Evolutionary conservation across 2,329 filamentous ascomycete genomes (phyloP).

Genomic region (Penicillium sclerotiorum): DNA sequence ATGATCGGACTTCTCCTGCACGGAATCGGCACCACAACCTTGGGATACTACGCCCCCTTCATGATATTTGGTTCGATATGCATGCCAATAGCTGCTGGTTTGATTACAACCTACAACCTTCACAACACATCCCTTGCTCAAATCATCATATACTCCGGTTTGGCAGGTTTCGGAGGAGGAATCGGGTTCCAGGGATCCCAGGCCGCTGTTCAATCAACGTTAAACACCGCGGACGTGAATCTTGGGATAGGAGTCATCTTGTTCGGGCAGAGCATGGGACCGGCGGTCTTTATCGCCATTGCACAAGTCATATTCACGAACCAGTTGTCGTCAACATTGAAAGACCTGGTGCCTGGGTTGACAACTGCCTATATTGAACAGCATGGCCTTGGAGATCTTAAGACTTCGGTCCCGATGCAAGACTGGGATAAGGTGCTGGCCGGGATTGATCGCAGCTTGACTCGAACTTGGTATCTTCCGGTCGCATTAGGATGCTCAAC

Average conservation of each 20-base stretch:
- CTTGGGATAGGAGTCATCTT: slow-evolving; percentile 34
- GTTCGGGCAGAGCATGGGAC: slow-evolving; percentile 44
- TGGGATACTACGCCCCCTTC: slow-evolving; percentile 40
- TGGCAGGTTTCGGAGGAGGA: slow-evolving; percentile 33
- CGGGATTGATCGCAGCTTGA: slow-evolving; percentile 24
- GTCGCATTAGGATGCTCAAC: slow-evolving; percentile 26
- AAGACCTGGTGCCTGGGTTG: slow-evolving; percentile 15
- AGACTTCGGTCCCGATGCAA: slow-evolving; percentile 11
- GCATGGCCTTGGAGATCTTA: slow-evolving; percentile 23
- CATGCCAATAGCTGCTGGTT: slow-evolving; percentile 38
- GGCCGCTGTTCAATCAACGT: slow-evolving; percentile 32
- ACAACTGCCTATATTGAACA: slow-evolving; percentile 16
- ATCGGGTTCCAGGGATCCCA: slow-evolving; percentile 37
- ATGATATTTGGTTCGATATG: slow-evolving; percentile 35
- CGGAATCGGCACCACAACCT: slow-evolving; percentile 21
- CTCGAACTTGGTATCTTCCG: slow-evolving; percentile 26
- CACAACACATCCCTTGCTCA: slow-evolving; percentile 24
- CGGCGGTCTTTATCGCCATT: slow-evolving; percentile 54
- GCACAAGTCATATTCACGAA: slow-evolving; percentile 58
- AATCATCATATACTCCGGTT: slow-evolving; percentile 31
- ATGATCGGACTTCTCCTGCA: slow-evolving; percentile 26
- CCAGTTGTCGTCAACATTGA: slow-evolving; percentile 37
- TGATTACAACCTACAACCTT: slow-evolving; percentile 35
- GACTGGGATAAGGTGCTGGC: slow-evolving; percentile 17
- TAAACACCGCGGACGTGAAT: slow-evolving; percentile 28